These are phyloP conservation scores for Exophiala lecanii-corni DNA, from an alignment of 2,329 filamentous ascomycete species.

Conservation along the genomic window DNA sequence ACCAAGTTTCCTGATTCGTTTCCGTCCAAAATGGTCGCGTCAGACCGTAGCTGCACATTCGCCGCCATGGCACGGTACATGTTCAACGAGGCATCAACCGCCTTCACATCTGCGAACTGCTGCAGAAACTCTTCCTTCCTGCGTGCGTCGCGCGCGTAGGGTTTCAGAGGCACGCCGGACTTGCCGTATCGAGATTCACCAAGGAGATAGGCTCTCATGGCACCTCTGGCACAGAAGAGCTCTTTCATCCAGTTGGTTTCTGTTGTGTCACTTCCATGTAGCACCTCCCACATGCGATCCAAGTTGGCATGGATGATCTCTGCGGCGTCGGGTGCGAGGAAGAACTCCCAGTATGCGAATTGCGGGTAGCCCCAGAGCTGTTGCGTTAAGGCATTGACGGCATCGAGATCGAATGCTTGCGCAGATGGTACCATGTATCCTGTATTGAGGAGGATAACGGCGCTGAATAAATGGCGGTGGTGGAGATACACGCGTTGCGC, in stretches of 20 bases:
- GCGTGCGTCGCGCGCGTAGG: constrained; percentile 32
- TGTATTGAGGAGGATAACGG: constrained; percentile 42
- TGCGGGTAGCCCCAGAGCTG: constrained; percentile 35
- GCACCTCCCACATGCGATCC: constrained; percentile 34
- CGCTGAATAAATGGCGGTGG: constrained; percentile 37
- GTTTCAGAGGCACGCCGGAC: constrained; percentile 29
- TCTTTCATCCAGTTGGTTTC: constrained; percentile 33
- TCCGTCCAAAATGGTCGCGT: constrained; percentile 9
- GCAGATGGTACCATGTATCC: constrained; percentile 37
- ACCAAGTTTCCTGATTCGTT: constrained; percentile 8
- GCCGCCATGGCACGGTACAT: constrained; percentile 8
- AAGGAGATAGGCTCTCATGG: constrained; percentile 30
- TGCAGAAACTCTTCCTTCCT: constrained; percentile 34
- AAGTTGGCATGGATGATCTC: constrained; percentile 37
- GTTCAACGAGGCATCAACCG: constrained; percentile 10
- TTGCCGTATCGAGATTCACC: no score
- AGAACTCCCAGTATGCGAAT: constrained; percentile 46
- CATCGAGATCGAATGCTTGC: constrained; percentile 35
- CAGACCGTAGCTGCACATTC: constrained; percentile 11
- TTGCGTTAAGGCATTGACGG: constrained; percentile 31
- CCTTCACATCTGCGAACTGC: constrained; percentile 27
- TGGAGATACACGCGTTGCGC: constrained; percentile 42
- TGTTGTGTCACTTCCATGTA: constrained; percentile 31
- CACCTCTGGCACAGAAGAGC: constrained; percentile 36
- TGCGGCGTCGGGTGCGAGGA: constrained; percentile 37